These are phyloP conservation scores for Candida nemodendra DNA, from an alignment of 805 yeast species.

Conservation along the genomic window DNA sequence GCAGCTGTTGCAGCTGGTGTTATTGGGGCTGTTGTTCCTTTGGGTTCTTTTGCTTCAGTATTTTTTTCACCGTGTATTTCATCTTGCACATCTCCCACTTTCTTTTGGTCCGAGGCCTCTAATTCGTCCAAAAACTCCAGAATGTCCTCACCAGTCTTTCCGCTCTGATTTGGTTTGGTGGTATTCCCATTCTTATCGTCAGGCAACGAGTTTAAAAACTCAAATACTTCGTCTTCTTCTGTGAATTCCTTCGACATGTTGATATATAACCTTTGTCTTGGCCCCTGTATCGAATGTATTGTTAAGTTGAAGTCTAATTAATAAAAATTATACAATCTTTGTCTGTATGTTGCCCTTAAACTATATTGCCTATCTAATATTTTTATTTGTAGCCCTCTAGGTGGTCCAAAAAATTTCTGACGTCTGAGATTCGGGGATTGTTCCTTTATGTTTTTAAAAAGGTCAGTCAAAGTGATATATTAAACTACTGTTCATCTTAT, in stretches of 20 bases:
- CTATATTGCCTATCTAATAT: too few relatives aligned
- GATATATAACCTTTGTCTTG: too few relatives aligned
- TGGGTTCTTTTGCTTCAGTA: neutral
- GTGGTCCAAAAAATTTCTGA: too few relatives aligned
- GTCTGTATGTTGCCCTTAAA: too few relatives aligned
- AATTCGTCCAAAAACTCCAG: slow-evolving; percentile 65
- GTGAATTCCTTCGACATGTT: slow-evolving; percentile 30
- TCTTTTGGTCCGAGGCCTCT: slow-evolving; percentile 54
- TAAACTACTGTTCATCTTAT: too few relatives aligned
- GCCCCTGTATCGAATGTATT: too few relatives aligned
- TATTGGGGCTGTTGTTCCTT: neutral
- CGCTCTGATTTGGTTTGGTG: slow-evolving; percentile 22
- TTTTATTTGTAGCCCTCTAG: too few relatives aligned
- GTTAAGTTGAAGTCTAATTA: too few relatives aligned
- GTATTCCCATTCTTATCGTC: slow-evolving; percentile 37
- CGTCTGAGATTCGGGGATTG: too few relatives aligned
- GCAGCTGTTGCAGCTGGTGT: slow-evolving; percentile 8
- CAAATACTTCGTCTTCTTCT: slow-evolving; percentile 74
- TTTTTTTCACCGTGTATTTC: neutral
- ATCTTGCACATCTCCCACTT: slow-evolving; percentile 1
- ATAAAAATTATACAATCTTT: too few relatives aligned
- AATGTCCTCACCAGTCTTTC: slow-evolving; percentile 49
- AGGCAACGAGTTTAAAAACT: slow-evolving; percentile 77
- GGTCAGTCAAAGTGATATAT: too few relatives aligned
- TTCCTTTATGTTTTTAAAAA: too few relatives aligned